These are phyloP conservation scores for Nemania serpens DNA, from an alignment of 2,329 filamentous ascomycete species.

Conservation along the genomic window DNA sequence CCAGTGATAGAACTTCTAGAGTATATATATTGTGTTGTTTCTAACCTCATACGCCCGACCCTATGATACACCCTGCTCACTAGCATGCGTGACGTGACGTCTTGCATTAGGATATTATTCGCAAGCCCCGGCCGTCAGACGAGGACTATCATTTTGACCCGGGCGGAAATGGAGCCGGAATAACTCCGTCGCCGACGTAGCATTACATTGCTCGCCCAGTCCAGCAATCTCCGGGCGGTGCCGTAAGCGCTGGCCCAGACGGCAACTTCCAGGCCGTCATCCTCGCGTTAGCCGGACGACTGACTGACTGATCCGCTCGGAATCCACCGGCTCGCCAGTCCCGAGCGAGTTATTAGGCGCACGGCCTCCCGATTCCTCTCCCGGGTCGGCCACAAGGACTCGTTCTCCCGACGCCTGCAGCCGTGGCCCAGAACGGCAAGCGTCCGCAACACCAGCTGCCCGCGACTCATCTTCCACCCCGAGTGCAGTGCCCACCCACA, in stretches of 20 bases:
- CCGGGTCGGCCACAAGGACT: slow-evolving; percentile 13
- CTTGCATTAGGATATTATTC: too few relatives aligned
- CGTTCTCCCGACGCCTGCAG: slow-evolving; percentile 23
- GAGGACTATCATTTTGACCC: too few relatives aligned
- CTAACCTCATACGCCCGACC: background rate
- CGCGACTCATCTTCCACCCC: slow-evolving; percentile 21
- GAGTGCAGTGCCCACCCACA: slow-evolving; percentile 13
- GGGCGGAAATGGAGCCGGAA: too few relatives aligned
- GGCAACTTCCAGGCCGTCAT: background rate
- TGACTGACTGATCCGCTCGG: slow-evolving; percentile 50
- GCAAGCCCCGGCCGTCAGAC: too few relatives aligned
- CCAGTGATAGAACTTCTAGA: background rate
- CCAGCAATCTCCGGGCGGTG: too few relatives aligned
- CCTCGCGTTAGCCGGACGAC: slow-evolving; percentile 51
- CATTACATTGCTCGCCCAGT: too few relatives aligned
- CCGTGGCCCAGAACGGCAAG: slow-evolving; percentile 1
- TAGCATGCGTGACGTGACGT: background rate
- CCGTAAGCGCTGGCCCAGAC: too few relatives aligned
- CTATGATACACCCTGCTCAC: background rate
- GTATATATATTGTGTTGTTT: background rate
- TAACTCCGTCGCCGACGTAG: too few relatives aligned
- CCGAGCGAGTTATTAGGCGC: slow-evolving; percentile 15
- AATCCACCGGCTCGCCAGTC: slow-evolving; percentile 41
- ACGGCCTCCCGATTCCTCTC: slow-evolving; percentile 20
- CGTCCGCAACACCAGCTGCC: background rate